Conservation (phyloP, 2,329 filamentous ascomycete genomes). For the Hirsutella minnesotensis region DNA sequence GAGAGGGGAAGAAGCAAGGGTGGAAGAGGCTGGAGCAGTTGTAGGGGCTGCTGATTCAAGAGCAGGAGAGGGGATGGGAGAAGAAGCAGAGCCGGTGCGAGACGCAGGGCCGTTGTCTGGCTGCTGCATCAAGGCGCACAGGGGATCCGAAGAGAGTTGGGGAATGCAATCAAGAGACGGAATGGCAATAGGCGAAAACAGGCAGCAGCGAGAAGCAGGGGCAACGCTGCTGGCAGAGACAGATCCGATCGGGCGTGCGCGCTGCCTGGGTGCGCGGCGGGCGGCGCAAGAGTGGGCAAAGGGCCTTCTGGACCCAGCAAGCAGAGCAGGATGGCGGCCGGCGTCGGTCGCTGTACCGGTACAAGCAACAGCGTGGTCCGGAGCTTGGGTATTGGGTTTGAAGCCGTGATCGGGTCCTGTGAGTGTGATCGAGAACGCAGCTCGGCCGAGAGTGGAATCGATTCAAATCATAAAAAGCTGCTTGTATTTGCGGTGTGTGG, state of each 20-base stretch:
- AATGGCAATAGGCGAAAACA: not conserved
- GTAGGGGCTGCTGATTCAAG: not conserved
- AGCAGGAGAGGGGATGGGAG: not conserved
- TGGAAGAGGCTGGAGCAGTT: no score
- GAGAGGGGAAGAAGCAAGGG: not conserved
- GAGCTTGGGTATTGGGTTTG: slow-evolving; percentile 1
- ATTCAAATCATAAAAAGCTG: not conserved
- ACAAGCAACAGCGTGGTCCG: not conserved
- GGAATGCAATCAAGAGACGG: not conserved
- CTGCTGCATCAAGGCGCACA: slow-evolving; percentile 21
- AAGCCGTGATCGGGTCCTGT: slow-evolving; percentile 1
- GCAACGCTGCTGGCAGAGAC: no score
- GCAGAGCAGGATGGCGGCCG: not conserved
- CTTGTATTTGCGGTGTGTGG: not conserved
- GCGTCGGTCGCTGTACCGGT: not conserved
- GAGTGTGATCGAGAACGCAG: slow-evolving; percentile 14
- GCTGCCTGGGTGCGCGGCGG: no score
- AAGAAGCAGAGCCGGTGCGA: slow-evolving; percentile 6
- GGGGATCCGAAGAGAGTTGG: slow-evolving; percentile 3
- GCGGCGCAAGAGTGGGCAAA: not conserved
- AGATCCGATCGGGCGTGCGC: no score
- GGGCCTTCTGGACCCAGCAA: not conserved
- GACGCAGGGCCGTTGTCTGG: slow-evolving; percentile 6
- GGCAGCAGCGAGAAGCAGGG: not conserved
- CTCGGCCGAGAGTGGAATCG: not conserved